Evolutionary conservation across 805 yeast genomes (phyloP).

Genomic region (Candida loeiensis): DNA sequence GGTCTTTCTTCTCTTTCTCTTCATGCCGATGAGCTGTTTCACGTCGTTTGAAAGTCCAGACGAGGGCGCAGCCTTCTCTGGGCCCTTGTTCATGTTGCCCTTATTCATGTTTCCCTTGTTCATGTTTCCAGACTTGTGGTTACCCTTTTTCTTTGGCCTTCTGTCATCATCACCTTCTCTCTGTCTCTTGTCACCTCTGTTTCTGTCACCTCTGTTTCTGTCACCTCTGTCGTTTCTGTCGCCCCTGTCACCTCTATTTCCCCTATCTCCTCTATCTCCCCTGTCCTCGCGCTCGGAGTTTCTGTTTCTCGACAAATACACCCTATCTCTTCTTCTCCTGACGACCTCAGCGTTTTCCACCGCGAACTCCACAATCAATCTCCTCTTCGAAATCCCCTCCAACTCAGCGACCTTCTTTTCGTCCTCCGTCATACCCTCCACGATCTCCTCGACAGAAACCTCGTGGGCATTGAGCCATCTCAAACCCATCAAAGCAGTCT

Average conservation of each 20-base stretch:
- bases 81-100: constrained; percentile 17
- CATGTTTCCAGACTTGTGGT: constrained; percentile 16
- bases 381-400: constrained; percentile 61
- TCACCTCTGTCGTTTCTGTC: too few species aligned
- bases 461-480: constrained; percentile 96
- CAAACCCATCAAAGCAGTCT: constrained; percentile 88
- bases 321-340: constrained; percentile 79
- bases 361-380: constrained; percentile 91
- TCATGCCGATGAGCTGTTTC: constrained; percentile 62
- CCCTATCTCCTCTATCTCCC: too few species aligned
- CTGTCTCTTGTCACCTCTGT: constrained; percentile 11
- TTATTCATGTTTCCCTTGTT: constrained; percentile 37
- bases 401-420: constrained; percentile 53
- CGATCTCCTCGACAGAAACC: constrained; percentile 66
- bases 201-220: too few species aligned
- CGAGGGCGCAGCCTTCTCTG: constrained; percentile 11
- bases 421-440: constrained; percentile 67
- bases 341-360: constrained; percentile 92
- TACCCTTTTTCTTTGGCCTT: constrained; percentile 9
- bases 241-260: too few species aligned
- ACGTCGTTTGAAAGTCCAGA: constrained; percentile 51
- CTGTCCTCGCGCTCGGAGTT: constrained; percentile 11
- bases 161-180: constrained; percentile 27
- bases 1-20: constrained; percentile 62
- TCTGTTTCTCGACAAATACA: constrained; percentile 32